Percentiles rank a stretch among this genome's conserved stretches.
Evolutionary conservation across 257 asterid genomes (phyloP).

Genomic region (Solanum etuberosum): DNA sequence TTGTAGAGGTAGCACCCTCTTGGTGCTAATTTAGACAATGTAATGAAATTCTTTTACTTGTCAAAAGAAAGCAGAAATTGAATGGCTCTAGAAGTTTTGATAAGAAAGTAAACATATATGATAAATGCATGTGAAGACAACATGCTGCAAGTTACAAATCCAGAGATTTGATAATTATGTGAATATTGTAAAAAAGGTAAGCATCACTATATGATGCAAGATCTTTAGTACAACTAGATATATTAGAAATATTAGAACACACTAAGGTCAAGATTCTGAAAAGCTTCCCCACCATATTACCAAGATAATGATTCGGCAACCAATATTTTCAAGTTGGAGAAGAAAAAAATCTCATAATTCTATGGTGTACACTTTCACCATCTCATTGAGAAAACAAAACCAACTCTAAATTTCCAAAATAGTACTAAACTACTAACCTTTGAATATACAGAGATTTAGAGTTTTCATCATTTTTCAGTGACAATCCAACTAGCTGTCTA

Average conservation of each 20-base stretch:
- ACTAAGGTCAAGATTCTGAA: background rate
- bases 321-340: background rate
- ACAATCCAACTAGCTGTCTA: background rate
- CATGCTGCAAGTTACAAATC: background rate
- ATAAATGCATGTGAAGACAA: background rate
- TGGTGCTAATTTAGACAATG: background rate
- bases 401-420: background rate
- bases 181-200: background rate
- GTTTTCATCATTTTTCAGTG: background rate
- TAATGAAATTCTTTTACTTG: background rate
- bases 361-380: background rate
- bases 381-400: background rate
- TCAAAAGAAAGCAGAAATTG: background rate
- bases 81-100: background rate
- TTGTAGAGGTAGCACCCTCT: background rate
- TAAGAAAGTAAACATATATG: background rate
- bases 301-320: background rate
- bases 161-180: background rate
- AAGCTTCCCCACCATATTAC: background rate
- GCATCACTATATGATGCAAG: background rate
- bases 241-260: background rate
- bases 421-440: background rate
- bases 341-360: background rate
- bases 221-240: background rate
- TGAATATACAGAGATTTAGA: background rate